Conservation (phyloP, 1,284 basidiomycete species). For the Ceratobasidium sp. region DNA sequence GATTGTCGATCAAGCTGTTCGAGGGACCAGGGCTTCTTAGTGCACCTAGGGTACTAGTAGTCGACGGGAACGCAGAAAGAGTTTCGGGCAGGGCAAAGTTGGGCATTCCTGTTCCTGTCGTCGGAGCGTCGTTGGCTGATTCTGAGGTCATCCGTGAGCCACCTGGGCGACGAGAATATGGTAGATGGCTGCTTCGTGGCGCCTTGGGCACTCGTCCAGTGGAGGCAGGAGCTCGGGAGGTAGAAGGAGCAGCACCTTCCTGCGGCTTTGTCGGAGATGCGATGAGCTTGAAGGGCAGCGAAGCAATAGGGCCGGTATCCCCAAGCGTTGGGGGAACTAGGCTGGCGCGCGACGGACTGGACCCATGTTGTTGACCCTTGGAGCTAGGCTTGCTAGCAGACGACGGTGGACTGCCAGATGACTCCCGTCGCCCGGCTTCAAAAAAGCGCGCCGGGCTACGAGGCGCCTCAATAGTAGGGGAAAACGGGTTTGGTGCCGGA, state of each 20-base stretch:
- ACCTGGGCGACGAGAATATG: neutral
- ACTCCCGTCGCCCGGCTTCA: neutral
- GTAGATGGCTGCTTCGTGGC: conserved; percentile 5
- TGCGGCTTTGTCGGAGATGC: conserved; percentile 19
- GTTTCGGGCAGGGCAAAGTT: conserved; percentile 25
- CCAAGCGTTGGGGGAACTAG: conserved; percentile 1
- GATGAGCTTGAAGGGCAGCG: conserved; percentile 19
- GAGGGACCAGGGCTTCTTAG: neutral
- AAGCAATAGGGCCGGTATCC: neutral
- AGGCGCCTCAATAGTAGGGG: conserved; percentile 1
- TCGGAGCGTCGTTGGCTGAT: conserved; percentile 3
- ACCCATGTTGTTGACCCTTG: conserved; percentile 6
- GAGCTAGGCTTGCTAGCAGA: conserved; percentile 24
- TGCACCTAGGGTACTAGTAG: neutral
- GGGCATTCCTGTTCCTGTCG: neutral
- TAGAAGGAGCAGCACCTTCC: neutral
- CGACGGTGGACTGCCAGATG: conserved; percentile 24
- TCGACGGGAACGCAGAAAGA: neutral
- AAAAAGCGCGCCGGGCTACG: conserved; percentile 27
- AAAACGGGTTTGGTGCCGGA: conserved; percentile 12
- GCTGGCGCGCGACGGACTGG: neutral
- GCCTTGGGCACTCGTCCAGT: conserved; percentile 26
- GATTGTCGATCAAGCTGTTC: conserved; percentile 1
- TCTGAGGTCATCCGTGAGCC: neutral
- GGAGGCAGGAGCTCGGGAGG: conserved; percentile 6